Conservation (phyloP, 2,329 filamentous ascomycete species). For the Ramularia collo-cygni region DNA sequence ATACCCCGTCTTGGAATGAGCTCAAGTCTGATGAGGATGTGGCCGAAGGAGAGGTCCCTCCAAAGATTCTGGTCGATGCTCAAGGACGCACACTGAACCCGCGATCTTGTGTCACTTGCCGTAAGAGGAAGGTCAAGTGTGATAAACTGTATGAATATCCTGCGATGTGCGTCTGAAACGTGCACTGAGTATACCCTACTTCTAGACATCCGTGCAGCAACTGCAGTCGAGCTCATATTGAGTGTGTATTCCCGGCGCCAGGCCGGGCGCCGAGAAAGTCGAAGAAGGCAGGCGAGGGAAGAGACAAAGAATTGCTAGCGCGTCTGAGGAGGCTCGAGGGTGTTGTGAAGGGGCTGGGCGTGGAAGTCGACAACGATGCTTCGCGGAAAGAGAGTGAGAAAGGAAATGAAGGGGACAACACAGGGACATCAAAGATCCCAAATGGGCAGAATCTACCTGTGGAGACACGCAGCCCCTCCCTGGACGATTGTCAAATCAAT, state of each 20-base stretch:
- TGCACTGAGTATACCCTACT: no score
- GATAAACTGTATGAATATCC: constrained; percentile 51
- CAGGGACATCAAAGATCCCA: neutral
- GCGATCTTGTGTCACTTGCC: constrained; percentile 46
- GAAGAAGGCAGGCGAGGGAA: constrained; percentile 56
- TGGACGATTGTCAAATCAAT: neutral
- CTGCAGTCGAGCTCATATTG: constrained; percentile 62
- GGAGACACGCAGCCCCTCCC: no score
- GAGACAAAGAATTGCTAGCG: constrained; percentile 60
- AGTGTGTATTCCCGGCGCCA: constrained; percentile 68
- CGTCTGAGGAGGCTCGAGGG: constrained; percentile 66
- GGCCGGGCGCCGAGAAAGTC: constrained; percentile 64
- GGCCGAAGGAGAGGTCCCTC: constrained; percentile 1
- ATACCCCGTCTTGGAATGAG: constrained; percentile 7
- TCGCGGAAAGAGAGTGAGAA: constrained; percentile 27
- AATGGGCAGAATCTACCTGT: neutral
- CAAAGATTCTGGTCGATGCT: constrained; percentile 23
- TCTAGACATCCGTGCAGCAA: constrained; percentile 61
- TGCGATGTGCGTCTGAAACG: no score
- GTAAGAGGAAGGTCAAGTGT: constrained; percentile 64
- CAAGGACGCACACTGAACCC: constrained; percentile 32
- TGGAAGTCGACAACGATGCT: constrained; percentile 40
- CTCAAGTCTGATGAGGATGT: constrained; percentile 5
- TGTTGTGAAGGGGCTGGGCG: constrained; percentile 59
- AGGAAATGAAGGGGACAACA: constrained; percentile 5